phyloP scores from a whole-genome alignment of 2,329 filamentous ascomycete species.

The Scedosporium boydii region DNA sequence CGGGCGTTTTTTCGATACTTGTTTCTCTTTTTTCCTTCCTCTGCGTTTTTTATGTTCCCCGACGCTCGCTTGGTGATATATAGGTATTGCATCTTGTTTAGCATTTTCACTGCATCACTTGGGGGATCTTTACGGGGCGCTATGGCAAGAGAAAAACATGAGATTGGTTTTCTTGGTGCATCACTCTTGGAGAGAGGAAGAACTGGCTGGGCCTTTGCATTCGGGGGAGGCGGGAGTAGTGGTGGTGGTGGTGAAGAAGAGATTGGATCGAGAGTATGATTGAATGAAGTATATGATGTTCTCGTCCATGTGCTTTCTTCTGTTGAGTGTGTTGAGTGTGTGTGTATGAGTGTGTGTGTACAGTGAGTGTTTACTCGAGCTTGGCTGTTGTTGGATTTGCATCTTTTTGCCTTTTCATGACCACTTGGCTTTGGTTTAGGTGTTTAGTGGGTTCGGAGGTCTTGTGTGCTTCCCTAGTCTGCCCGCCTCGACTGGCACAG shows the following conservation, averaged over 20 bases:
- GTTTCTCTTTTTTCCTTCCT: neutral
- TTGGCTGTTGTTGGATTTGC: too few relatives aligned
- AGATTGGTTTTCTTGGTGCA: neutral
- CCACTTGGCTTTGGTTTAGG: too few relatives aligned
- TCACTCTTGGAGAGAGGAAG: neutral
- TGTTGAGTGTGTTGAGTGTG: neutral
- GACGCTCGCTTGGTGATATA: neutral
- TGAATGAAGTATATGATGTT: neutral
- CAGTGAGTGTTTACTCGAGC: too few relatives aligned
- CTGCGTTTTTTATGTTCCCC: constrained; percentile 1
- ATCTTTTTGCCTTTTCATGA: too few relatives aligned
- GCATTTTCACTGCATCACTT: neutral
- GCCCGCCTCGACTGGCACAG: neutral
- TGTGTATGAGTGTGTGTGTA: neutral
- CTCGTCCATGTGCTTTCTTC: neutral
- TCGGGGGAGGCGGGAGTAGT: too few relatives aligned
- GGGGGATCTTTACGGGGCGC: neutral
- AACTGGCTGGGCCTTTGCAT: neutral
- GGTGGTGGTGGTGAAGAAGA: neutral
- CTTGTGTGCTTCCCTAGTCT: neutral
- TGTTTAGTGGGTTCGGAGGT: too few relatives aligned
- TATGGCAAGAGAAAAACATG: neutral
- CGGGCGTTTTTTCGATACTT: neutral
- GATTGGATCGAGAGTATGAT: neutral
- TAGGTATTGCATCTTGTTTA: neutral